Evolutionary conservation across 2,329 filamentous ascomycete species (phyloP).

Genomic region (Furcasterigmium sp.): DNA sequence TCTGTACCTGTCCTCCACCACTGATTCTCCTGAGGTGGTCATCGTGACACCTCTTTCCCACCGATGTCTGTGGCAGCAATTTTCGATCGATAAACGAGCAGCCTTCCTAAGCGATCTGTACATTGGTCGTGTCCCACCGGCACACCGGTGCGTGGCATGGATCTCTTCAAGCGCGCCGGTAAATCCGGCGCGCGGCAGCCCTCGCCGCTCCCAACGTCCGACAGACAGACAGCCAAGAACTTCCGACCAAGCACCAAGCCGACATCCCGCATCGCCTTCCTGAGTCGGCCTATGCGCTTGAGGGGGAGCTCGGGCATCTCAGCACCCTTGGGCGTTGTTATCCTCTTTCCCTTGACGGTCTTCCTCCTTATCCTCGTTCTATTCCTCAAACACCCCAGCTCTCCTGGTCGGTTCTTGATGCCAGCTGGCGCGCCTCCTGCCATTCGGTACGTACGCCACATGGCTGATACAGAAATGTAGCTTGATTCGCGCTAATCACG

Average conservation of each 20-base stretch:
- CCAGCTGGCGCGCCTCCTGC: slow-evolving; percentile 82
- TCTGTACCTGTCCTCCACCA: no score
- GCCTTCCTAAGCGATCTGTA: no score
- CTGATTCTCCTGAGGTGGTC: no score
- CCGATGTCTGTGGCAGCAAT: no score
- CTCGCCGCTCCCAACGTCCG: slow-evolving; percentile 40
- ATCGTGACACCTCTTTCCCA: no score
- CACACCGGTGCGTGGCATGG: slow-evolving; percentile 33
- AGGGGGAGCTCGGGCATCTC: slow-evolving; percentile 89
- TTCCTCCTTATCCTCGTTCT: slow-evolving; percentile 86
- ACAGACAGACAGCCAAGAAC: slow-evolving; percentile 38
- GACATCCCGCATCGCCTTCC: slow-evolving; percentile 64
- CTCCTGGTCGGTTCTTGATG: slow-evolving; percentile 76
- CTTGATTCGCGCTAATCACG: slow-evolving; percentile 1
- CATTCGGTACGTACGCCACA: slow-evolving; percentile 63
- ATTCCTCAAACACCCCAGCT: slow-evolving; percentile 82
- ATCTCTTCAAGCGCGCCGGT: slow-evolving; percentile 52
- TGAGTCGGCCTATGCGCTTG: slow-evolving; percentile 80
- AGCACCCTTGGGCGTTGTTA: slow-evolving; percentile 84
- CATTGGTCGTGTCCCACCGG: background rate
- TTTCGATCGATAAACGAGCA: no score
- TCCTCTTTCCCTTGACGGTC: slow-evolving; percentile 88
- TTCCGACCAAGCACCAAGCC: slow-evolving; percentile 30
- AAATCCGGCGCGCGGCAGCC: slow-evolving; percentile 39
- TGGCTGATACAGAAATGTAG: no score